A percentile compares a stretch with the other conserved stretches of the same genome.
Evolutionary conservation across 139 green algal species (phyloP).

Genomic region (Penium margaritaceum): DNA sequence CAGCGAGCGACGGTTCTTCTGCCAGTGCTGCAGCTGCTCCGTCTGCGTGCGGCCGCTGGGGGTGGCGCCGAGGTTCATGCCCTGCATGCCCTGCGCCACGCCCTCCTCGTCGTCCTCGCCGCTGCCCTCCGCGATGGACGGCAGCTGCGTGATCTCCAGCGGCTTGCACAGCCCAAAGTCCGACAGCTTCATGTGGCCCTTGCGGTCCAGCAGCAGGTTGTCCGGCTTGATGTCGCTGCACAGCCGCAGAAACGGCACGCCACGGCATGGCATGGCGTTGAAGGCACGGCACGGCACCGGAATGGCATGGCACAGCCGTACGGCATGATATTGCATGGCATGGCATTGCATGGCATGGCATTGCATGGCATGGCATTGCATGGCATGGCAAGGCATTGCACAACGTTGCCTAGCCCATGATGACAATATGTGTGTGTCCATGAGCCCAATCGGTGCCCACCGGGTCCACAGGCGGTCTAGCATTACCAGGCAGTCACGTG

Average conservation of each 20-base stretch:
- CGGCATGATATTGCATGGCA: not conserved
- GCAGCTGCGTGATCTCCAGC: conserved; percentile 58
- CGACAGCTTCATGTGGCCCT: conserved; percentile 87
- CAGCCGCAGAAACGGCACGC: too few species aligned
- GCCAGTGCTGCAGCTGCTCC: conserved; percentile 45
- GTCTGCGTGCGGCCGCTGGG: conserved; percentile 8
- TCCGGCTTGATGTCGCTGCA: conserved; percentile 96
- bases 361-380: not conserved
- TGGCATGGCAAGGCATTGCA: not conserved
- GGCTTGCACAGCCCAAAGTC: conserved; percentile 98
- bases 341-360: not conserved
- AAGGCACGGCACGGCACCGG: too few species aligned
- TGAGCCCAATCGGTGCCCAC: too few species aligned
- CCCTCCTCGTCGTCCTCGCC: not conserved
- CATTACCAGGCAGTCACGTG: too few species aligned
- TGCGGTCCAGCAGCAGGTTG: conserved; percentile 82
- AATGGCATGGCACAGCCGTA: too few species aligned
- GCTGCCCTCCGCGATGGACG: not conserved
- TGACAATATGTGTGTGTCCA: too few species aligned
- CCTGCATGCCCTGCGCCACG: not conserved
- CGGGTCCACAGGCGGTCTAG: too few species aligned
- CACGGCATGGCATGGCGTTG: too few species aligned
- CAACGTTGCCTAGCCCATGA: not conserved
- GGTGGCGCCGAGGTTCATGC: not conserved
- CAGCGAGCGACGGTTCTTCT: conserved; percentile 38